Evolutionary conservation across 2,329 filamentous ascomycete species (phyloP), one percentile per base, ranked within the genome.

Genomic region (Pseudopyricularia cyperi): DNA sequence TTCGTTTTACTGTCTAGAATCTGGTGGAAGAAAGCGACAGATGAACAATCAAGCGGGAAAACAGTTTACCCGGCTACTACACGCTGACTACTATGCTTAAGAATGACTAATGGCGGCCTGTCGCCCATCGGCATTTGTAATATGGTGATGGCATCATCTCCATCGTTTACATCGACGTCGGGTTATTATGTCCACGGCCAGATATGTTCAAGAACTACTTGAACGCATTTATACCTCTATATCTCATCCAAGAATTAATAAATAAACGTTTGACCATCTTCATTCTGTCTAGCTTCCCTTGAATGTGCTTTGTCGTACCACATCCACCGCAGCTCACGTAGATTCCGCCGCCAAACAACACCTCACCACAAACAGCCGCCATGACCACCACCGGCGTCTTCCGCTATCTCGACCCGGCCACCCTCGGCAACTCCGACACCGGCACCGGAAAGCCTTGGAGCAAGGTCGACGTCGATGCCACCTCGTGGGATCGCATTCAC

Each of bases 391-490:
- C 61, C 15, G 61, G 57, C 39, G 49, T 60, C 2, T 83, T 85
- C 68, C 73, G 73, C 54, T 79, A 84, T 65, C 79, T 83, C 56
- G 80, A 85, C 61, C 68, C 72, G 1, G 59, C 68, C 1, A 73
- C 73, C 22, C 72, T 67, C 46, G 50, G 52, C 17, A 53, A 54
- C 42, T 52, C 49, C 51, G 55, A 73, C 55, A 66, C 59, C 4
- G 56, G 59, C 15, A 66, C 59, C 4, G 56, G 59, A 14, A 80
- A 80, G 60, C 76, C 80, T 1, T 85, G 81, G 81, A 62, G 67
- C 58, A 85, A 85, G 59, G 82, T 85, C 37, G 82, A 85, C 60
- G 74, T 72, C 0, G 73, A 75, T 42, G 74, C 71, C 15, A 66
- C 65, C n/a, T 80, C 76, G 5, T 84, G 74, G 66, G 63, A 63